Evolutionary conservation across 1,284 basidiomycete genomes (phyloP).

Genomic region (Fomitopsis schrenkii): DNA sequence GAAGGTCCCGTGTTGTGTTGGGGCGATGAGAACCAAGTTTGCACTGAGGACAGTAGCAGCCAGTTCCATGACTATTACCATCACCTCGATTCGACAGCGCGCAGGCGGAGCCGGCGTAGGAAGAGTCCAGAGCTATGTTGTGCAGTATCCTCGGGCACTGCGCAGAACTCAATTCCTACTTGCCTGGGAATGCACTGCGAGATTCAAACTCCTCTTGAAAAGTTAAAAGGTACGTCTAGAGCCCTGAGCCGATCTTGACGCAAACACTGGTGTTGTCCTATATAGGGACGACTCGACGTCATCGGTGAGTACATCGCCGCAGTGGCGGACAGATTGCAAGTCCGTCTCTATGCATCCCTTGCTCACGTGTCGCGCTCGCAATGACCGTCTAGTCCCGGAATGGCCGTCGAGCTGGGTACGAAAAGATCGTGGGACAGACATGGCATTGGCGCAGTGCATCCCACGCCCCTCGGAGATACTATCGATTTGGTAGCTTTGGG

Average conservation of each 20-base stretch:
- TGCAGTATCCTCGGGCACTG: neutral
- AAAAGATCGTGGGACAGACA: neutral
- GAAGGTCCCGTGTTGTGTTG: neutral
- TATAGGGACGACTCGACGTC: neutral
- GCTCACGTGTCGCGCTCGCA: neutral
- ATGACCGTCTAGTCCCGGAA: neutral
- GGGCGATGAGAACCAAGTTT: neutral
- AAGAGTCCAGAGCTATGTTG: neutral
- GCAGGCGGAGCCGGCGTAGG: neutral
- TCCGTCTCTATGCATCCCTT: neutral
- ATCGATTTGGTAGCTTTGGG: neutral
- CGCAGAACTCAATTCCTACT: neutral
- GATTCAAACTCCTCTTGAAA: neutral
- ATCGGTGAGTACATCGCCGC: neutral
- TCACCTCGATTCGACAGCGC: neutral
- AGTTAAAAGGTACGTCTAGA: neutral
- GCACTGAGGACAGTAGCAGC: neutral
- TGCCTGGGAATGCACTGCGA: neutral
- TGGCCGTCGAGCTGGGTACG: neutral
- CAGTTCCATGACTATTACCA: neutral
- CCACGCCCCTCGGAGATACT: slow-evolving; percentile 1
- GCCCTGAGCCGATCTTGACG: neutral
- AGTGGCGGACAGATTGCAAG: neutral
- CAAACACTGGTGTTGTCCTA: neutral
- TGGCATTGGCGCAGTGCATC: neutral